Percentiles rank a stretch among this genome's conserved stretches.
Conservation (phyloP, 306 rosid genomes). For the Medicago lupulina region DNA sequence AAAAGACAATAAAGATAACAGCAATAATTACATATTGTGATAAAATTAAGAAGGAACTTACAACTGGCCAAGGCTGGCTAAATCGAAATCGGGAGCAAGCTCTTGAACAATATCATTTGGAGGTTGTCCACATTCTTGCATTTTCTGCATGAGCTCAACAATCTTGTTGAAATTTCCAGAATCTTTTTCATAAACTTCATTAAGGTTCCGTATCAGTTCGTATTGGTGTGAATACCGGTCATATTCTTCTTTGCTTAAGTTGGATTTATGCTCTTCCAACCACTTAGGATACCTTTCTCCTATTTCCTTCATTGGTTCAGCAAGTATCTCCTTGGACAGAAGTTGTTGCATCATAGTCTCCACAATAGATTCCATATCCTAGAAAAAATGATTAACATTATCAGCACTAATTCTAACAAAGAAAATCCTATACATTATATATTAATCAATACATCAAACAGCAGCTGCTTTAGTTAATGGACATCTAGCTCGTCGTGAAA, state of each 20-base stretch:
- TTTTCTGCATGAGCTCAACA: slow-evolving; percentile 95
- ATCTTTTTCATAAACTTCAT: slow-evolving; percentile 78
- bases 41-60: slow-evolving; percentile 50
- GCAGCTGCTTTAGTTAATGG: slow-evolving; percentile 3
- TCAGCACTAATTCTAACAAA: slow-evolving; percentile 29
- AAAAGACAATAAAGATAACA: neutral
- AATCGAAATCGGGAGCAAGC: slow-evolving; percentile 88
- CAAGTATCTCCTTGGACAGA: slow-evolving; percentile 93
- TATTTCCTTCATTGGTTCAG: slow-evolving; percentile 96
- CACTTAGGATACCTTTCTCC: slow-evolving; percentile 96
- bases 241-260: slow-evolving; percentile 78
- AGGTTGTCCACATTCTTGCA: slow-evolving; percentile 99
- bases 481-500: neutral
- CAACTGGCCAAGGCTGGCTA: slow-evolving; percentile 82
- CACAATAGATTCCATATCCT: slow-evolving; percentile 91
- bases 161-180: slow-evolving; percentile 75
- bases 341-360: slow-evolving; percentile 99
- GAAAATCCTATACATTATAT: neutral
- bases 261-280: slow-evolving; percentile 83
- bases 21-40: neutral
- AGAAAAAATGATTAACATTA: slow-evolving; percentile 19
- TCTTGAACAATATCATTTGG: slow-evolving; percentile 85
- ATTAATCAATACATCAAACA: neutral
- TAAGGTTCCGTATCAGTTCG: slow-evolving; percentile 70
- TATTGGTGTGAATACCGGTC: slow-evolving; percentile 72